Conservation (phyloP, 2,329 filamentous ascomycete genomes). For the Nemania sp. region DNA sequence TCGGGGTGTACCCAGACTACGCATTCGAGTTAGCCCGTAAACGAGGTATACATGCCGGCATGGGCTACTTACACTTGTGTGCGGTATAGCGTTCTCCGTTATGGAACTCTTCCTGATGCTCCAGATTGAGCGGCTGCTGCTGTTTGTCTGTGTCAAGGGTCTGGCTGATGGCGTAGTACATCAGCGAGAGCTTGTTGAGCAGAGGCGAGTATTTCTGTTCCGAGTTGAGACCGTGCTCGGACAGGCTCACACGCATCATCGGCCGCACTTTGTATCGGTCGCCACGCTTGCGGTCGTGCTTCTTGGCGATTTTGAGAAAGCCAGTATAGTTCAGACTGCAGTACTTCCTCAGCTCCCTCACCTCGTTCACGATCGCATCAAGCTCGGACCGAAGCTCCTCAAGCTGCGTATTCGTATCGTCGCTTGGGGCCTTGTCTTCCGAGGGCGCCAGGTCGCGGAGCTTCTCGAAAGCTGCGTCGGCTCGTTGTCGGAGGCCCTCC, state of each 20-base stretch:
- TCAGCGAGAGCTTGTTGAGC: slow-evolving; percentile 86
- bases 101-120: slow-evolving; percentile 58
- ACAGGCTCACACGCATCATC: slow-evolving; percentile 85
- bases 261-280: slow-evolving; percentile 85
- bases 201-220: slow-evolving; percentile 87
- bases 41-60: neutral
- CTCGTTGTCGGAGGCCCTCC: slow-evolving; percentile 56
- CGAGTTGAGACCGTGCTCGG: slow-evolving; percentile 90
- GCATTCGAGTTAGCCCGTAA: slow-evolving; percentile 38
- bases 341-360: slow-evolving; percentile 92
- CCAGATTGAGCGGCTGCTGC: slow-evolving; percentile 50
- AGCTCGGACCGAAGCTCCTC: slow-evolving; percentile 77
- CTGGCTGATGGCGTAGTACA: slow-evolving; percentile 94
- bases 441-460: slow-evolving; percentile 79
- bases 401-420: slow-evolving; percentile 57
- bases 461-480: slow-evolving; percentile 64
- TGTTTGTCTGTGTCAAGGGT: slow-evolving; percentile 66
- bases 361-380: slow-evolving; percentile 84
- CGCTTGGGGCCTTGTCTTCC: slow-evolving; percentile 59
- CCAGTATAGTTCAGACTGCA: slow-evolving; percentile 96
- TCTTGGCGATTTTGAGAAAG: slow-evolving; percentile 98
- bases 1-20: slow-evolving; percentile 92
- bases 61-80: slow-evolving; percentile 77
- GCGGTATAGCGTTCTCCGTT: slow-evolving; percentile 78
- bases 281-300: slow-evolving; percentile 93